A percentile compares a stretch with the other conserved stretches of the same genome.
Evolutionary conservation across 768 basidiomycete genomes (phyloP).

Genomic region (Clavaria fumosa): DNA sequence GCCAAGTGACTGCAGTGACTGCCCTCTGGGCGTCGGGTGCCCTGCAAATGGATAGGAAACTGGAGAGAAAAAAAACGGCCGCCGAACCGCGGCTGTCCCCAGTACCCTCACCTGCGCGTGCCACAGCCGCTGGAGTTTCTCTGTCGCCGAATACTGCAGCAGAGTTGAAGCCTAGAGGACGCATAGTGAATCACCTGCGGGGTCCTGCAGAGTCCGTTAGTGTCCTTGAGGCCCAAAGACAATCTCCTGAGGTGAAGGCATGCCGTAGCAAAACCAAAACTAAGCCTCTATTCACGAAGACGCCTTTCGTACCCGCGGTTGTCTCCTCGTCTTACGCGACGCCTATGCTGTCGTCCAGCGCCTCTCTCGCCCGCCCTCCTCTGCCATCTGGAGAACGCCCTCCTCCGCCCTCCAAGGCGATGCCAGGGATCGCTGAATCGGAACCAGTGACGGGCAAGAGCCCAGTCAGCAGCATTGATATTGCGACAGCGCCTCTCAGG

Average conservation of each 20-base stretch:
- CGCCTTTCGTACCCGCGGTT: conserved; percentile 51
- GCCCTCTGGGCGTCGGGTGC: conserved; percentile 58
- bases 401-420: conserved; percentile 23
- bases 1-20: conserved; percentile 56
- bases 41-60: neutral
- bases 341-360: conserved; percentile 61
- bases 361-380: conserved; percentile 47
- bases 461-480: conserved; percentile 13
- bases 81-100: conserved; percentile 3
- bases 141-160: neutral
- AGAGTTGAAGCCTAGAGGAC: neutral
- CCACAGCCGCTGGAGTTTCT: conserved; percentile 1
- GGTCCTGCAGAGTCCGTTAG: neutral
- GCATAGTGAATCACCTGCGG: neutral
- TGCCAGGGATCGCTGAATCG: too few relatives aligned
- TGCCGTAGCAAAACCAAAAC: conserved; percentile 12
- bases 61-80: conserved; percentile 1
- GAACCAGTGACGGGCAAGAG: conserved; percentile 10
- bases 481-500: too few relatives aligned
- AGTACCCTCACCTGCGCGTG: neutral
- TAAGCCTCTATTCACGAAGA: conserved; percentile 33
- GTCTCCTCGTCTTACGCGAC: conserved; percentile 59
- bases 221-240: neutral
- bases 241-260: conserved; percentile 1
- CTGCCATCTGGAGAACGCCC: conserved; percentile 15